Evolutionary conservation across 192 early-diverging fungal species (phyloP).

Genomic region (Mortierella claussenii): DNA sequence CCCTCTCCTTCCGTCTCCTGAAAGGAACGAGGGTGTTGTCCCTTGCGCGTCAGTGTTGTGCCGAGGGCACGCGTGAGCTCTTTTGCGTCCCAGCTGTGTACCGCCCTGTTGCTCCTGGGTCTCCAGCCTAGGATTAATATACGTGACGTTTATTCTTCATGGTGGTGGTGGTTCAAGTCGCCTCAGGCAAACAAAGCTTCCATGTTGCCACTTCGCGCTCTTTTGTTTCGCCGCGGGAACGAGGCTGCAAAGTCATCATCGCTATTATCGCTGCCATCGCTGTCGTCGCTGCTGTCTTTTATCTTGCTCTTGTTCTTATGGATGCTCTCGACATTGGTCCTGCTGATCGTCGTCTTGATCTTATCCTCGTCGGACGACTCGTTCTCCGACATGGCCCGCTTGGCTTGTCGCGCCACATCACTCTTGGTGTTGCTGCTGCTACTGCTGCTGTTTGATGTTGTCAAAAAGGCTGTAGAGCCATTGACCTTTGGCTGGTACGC

Average conservation of each 20-base stretch:
- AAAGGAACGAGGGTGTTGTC: too few species aligned
- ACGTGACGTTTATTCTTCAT: too few species aligned
- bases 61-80: too few species aligned
- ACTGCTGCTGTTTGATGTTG: not conserved
- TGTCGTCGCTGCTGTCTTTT: not conserved
- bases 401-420: not conserved
- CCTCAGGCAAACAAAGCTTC: constrained; percentile 1
- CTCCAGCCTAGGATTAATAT: too few species aligned
- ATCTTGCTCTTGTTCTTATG: not conserved
- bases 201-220: not conserved
- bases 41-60: too few species aligned
- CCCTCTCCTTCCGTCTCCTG: too few species aligned
- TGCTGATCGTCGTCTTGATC: not conserved
- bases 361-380: not conserved
- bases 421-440: not conserved
- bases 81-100: too few species aligned
- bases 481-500: not conserved
- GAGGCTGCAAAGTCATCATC: not conserved
- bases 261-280: not conserved
- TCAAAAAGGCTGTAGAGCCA: too few species aligned
- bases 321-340: not conserved
- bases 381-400: not conserved
- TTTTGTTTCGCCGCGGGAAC: not conserved
- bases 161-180: too few species aligned
- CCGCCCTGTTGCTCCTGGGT: too few species aligned